A percentile compares a stretch with the other conserved stretches of the same genome.
These are phyloP conservation scores for Boletus eberwhitei DNA, from an alignment of 768 basidiomycete genomes.

Conservation along the genomic window DNA sequence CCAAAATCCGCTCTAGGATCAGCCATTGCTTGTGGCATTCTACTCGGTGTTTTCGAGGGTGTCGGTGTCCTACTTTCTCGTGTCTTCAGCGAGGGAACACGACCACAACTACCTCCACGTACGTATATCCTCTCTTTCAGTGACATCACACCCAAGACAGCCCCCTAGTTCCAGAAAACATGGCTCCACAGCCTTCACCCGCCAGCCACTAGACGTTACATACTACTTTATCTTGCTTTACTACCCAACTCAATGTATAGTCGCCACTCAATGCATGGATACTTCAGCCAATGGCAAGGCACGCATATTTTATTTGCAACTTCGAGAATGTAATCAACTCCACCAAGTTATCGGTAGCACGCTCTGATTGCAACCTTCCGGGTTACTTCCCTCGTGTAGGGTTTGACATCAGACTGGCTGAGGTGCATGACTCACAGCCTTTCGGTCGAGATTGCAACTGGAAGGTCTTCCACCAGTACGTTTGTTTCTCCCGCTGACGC, in stretches of 20 bases:
- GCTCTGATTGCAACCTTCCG: background rate
- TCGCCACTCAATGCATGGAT: constrained; percentile 35
- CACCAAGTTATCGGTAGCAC: background rate
- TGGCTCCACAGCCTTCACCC: constrained; percentile 48
- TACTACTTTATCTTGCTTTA: constrained; percentile 27
- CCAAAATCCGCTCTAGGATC: constrained; percentile 87
- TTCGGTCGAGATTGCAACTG: constrained; percentile 11
- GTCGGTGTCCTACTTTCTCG: constrained; percentile 91
- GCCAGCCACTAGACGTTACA: constrained; percentile 50
- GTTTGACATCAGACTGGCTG: constrained; percentile 14
- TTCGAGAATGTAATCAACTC: background rate
- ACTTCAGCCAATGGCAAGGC: constrained; percentile 27
- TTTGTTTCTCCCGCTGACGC: background rate
- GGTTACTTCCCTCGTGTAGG: background rate
- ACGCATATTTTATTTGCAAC: constrained; percentile 4
- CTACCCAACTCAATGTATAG: constrained; percentile 38
- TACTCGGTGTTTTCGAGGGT: constrained; percentile 92
- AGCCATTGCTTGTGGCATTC: constrained; percentile 94
- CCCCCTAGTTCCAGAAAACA: constrained; percentile 49
- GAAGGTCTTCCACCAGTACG: background rate
- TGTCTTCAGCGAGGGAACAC: constrained; percentile 79
- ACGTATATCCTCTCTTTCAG: constrained; percentile 32
- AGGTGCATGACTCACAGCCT: background rate
- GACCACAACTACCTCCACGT: constrained; percentile 80
- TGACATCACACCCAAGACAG: constrained; percentile 1